Evolutionary conservation across 345 rosid species (phyloP).

Genomic region (Lenwebbia sp.): DNA sequence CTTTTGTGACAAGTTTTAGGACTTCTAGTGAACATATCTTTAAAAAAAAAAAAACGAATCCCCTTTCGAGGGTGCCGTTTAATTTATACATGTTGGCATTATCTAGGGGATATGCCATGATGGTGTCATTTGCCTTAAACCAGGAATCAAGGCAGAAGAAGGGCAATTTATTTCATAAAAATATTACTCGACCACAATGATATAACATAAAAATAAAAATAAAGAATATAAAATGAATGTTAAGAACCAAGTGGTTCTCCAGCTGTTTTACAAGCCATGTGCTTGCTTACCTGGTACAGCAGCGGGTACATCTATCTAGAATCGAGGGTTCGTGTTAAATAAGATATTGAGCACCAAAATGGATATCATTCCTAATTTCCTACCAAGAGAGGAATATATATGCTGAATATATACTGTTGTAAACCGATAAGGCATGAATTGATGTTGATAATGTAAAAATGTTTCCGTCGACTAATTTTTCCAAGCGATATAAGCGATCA

Average conservation of each 20-base stretch:
- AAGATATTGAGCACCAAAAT: neutral
- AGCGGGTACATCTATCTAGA: neutral
- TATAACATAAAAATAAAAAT: neutral
- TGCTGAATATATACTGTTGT: neutral
- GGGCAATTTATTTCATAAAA: neutral
- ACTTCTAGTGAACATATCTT: too few species aligned
- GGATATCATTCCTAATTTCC: neutral
- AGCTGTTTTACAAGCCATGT: neutral
- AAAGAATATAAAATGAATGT: neutral
- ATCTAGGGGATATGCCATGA: neutral
- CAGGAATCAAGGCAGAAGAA: neutral
- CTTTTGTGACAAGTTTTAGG: too few species aligned
- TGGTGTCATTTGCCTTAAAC: neutral
- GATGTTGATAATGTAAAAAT: neutral
- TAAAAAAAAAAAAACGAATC: neutral
- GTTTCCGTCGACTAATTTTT: neutral
- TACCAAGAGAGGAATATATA: neutral
- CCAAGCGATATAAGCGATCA: fast-evolving
- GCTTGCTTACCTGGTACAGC: neutral
- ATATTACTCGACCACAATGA: neutral
- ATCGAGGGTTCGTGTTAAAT: neutral
- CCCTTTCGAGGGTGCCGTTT: neutral
- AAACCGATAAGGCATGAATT: neutral
- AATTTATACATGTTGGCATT: neutral
- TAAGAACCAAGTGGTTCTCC: neutral